Evolutionary conservation across 169 alveolate species (phyloP).

Genomic region (Plasmodium cynomolgi): DNA sequence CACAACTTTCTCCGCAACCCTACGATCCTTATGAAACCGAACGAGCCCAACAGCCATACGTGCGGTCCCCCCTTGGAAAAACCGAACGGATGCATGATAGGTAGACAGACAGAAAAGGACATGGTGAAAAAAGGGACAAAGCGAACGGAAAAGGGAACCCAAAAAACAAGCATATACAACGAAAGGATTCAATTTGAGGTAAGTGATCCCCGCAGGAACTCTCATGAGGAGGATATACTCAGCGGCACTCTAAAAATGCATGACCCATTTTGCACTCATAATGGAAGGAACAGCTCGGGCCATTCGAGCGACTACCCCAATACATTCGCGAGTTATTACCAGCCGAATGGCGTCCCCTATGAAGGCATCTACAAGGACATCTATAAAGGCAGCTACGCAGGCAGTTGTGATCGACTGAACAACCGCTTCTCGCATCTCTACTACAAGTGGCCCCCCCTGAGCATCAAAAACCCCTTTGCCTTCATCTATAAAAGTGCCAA

Average conservation of each 20-base stretch:
- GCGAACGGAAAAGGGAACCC: neutral
- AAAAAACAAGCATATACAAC: constrained; percentile 49
- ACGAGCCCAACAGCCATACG: constrained; percentile 1
- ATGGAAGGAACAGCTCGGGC: neutral
- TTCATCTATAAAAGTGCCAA: constrained; percentile 23
- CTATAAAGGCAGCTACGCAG: neutral
- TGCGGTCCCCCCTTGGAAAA: neutral
- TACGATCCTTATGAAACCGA: constrained; percentile 18
- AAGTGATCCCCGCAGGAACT: neutral
- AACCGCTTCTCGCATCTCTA: neutral
- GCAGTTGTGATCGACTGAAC: neutral
- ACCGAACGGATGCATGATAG: neutral
- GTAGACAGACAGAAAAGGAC: neutral
- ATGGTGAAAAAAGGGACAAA: neutral
- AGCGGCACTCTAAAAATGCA: neutral
- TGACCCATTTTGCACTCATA: neutral
- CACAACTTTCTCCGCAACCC: neutral
- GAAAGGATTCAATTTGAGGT: neutral
- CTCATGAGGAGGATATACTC: neutral
- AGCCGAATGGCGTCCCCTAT: neutral
- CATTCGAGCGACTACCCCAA: neutral
- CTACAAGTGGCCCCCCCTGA: neutral
- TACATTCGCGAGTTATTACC: neutral
- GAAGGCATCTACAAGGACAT: neutral
- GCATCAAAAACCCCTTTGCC: constrained; percentile 44